These are phyloP conservation scores for Rusavskia elegans DNA, from an alignment of 495 filamentous ascomycete genomes.

Conservation along the genomic window DNA sequence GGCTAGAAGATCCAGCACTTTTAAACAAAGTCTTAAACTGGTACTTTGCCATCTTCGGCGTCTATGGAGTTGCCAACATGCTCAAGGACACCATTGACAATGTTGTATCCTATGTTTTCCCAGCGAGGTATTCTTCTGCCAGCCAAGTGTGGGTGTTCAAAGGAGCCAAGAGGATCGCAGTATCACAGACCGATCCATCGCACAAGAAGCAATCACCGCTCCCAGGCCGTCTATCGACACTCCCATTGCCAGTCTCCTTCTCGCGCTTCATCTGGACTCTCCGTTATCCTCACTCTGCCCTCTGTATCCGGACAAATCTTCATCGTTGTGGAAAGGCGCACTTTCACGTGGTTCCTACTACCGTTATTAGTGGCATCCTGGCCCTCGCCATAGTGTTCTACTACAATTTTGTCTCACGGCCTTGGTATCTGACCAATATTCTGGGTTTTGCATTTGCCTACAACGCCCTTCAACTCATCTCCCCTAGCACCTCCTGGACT, in stretches of 20 bases:
- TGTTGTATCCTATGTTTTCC: conserved; percentile 55
- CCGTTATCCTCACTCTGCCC: conserved; percentile 30
- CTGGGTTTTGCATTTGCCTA: conserved; percentile 81
- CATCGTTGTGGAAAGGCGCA: conserved; percentile 28
- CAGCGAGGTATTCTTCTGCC: conserved; percentile 29
- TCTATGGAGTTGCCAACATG: conserved; percentile 56
- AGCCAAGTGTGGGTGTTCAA: conserved; percentile 24
- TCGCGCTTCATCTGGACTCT: conserved; percentile 28
- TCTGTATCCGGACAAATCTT: conserved; percentile 29
- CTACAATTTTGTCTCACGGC: conserved; percentile 56
- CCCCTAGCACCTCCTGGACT: conserved; percentile 76
- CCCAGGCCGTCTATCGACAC: conserved; percentile 27
- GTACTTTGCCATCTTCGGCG: conserved; percentile 70
- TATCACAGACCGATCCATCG: background rate
- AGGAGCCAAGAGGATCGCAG: conserved; percentile 3
- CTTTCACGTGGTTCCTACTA: conserved; percentile 31
- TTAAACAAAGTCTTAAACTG: conserved; percentile 71
- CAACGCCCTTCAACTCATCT: conserved; percentile 63
- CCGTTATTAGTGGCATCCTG: conserved; percentile 42
- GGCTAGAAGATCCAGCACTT: conserved; percentile 62
- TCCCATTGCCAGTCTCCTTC: conserved; percentile 24
- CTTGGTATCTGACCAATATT: conserved; percentile 74
- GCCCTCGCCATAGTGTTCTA: conserved; percentile 41
- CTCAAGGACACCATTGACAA: conserved; percentile 51
- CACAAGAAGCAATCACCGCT: conserved; percentile 29